These are phyloP conservation scores for Fusarium sp. DNA, from an alignment of 2,329 filamentous ascomycete genomes.

Conservation along the genomic window DNA sequence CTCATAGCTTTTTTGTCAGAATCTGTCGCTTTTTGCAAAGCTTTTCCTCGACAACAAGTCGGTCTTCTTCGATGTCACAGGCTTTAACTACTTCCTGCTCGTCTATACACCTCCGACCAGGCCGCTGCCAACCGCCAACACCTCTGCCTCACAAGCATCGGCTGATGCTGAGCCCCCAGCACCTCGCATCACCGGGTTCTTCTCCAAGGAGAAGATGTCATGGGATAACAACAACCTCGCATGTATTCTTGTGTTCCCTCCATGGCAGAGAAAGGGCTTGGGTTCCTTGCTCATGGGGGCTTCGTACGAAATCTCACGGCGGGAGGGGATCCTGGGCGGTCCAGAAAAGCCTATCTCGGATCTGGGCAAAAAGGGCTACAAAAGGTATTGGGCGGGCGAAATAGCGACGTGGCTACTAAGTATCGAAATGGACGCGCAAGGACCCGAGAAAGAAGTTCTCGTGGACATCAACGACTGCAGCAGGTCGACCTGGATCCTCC, in stretches of 20 bases:
- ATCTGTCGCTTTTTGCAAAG: conserved; percentile 94
- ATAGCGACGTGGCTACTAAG: conserved; percentile 75
- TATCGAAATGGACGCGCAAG: conserved; percentile 52
- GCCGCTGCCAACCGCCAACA: conserved; percentile 20
- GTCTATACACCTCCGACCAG: conserved; percentile 70
- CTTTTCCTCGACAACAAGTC: conserved; percentile 98
- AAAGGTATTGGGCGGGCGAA: conserved; percentile 86
- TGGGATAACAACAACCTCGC: conserved; percentile 99
- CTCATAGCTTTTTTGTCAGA: conserved; percentile 88
- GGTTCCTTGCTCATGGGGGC: conserved; percentile 91
- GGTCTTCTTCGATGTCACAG: conserved; percentile 95
- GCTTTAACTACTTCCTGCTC: conserved; percentile 94
- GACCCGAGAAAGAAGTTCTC: conserved; percentile 56
- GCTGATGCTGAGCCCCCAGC: conserved; percentile 47
- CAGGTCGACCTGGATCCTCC: conserved; percentile 81
- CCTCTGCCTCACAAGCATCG: conserved; percentile 1
- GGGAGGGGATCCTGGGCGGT: conserved; percentile 86
- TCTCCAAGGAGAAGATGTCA: conserved; percentile 97
- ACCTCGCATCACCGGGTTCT: conserved; percentile 84
- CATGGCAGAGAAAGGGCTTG: conserved; percentile 91
- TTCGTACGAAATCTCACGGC: conserved; percentile 89
- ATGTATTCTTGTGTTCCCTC: conserved; percentile 94
- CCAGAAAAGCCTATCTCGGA: conserved; percentile 94
- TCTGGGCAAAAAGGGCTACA: conserved; percentile 84
- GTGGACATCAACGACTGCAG: conserved; percentile 78